Evolutionary conservation across 192 early-diverging fungal species (phyloP), one percentile per base, ranked within the genome.

Genomic region (Coemansia umbellata): DNA sequence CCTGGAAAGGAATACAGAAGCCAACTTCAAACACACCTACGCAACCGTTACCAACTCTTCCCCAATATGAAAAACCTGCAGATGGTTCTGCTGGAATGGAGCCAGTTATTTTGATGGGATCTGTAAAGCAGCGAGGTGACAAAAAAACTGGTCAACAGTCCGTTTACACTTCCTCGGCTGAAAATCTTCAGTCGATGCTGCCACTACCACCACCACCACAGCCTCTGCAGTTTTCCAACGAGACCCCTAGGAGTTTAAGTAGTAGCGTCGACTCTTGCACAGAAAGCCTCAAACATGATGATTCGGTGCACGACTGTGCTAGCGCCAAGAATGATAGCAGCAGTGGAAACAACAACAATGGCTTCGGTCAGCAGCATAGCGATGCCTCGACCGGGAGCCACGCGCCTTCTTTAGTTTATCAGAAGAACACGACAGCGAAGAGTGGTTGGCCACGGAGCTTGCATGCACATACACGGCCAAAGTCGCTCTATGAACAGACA

Each of bases 401-500:
- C n/a, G n/a, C n/a, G n/a, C n/a, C n/a, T n/a, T 18, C 42, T 1
- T 28, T 51, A 10, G 37, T n/a, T 11, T 37, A 37, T 37, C 37
- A 31, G 10, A 40, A 31, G 44, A 43, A 48, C 11, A 31, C 17
- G 11, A 18, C 28, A 8, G 47, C 27, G 14, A 26, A 31, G 31
- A 36, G 40, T 17, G 32, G 21, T 9, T 44, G 42, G 35, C 5
- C 14, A 9, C 50, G 37, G 6, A 31, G 36, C 11, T 19, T 31
- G 37, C 33, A 56, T 32, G 32, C 23, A 31, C 54, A 47, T 35
- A 17, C 31, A 4, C 61, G 73, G 8, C 66, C 73, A 54, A 69
- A 76, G 21, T 76, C 73, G 50, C 73, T 76, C 11, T 45, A 66
- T n/a, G 73, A 69, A 42, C 49, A 50, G 17, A 21, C 72, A 9